phyloP scores from a whole-genome alignment of 768 basidiomycete species.

The Hirschioporus abietinus region DNA sequence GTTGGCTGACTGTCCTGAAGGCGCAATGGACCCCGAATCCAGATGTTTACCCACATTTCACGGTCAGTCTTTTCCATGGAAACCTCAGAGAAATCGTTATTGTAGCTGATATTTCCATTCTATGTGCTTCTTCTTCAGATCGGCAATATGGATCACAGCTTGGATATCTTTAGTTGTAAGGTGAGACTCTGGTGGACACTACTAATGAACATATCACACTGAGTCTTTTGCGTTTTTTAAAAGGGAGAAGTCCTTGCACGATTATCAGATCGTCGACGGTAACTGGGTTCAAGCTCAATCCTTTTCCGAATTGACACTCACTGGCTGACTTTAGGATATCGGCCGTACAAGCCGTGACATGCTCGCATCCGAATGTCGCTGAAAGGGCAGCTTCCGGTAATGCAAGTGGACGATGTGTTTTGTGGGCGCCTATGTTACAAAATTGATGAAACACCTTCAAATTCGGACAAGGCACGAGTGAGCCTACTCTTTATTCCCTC shows the following conservation, averaged over 20 bases:
- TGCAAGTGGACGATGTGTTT: slow-evolving; percentile 69
- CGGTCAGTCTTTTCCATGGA: slow-evolving; percentile 39
- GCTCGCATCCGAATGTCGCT: slow-evolving; percentile 70
- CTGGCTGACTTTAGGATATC: slow-evolving; percentile 46
- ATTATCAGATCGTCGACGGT: slow-evolving; percentile 55
- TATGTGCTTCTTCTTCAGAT: slow-evolving; percentile 37
- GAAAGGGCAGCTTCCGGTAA: slow-evolving; percentile 77
- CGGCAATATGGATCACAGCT: slow-evolving; percentile 72
- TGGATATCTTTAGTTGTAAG: slow-evolving; percentile 72
- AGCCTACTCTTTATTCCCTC: neutral
- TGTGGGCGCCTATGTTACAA: slow-evolving; percentile 57
- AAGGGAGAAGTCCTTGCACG: slow-evolving; percentile 68
- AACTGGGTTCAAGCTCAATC: neutral
- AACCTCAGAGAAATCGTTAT: neutral
- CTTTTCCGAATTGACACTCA: neutral
- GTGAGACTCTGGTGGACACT: slow-evolving; percentile 26
- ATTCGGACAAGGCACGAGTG: neutral
- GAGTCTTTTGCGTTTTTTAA: neutral
- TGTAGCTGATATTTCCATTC: neutral
- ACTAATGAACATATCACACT: slow-evolving; percentile 1
- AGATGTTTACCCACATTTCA: slow-evolving; percentile 78
- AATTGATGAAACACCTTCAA: neutral
- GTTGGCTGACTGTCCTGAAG: slow-evolving; percentile 73
- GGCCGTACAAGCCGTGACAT: slow-evolving; percentile 87
- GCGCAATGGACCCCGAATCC: slow-evolving; percentile 79